A percentile compares a stretch with the other conserved stretches of the same genome.
Conservation (phyloP, 371 early-diverging fungal species). For the Zopfochytrium polystomum region DNA sequence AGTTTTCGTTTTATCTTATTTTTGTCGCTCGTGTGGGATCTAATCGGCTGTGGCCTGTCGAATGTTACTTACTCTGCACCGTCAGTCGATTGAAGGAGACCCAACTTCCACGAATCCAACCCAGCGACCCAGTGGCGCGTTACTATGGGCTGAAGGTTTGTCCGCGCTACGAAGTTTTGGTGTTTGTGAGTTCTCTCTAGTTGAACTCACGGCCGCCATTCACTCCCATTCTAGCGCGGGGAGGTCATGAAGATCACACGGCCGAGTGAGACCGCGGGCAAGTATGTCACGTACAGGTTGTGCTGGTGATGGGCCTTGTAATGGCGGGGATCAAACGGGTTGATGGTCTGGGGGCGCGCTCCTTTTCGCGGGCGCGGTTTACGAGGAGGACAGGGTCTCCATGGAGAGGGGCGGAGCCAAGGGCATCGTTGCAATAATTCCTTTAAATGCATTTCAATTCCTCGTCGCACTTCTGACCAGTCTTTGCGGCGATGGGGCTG, state of each 20-base stretch:
- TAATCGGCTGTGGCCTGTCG: not conserved
- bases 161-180: slow-evolving; percentile 66
- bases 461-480: no score
- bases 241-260: slow-evolving; percentile 97
- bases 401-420: no score
- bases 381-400: no score
- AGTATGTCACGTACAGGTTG: slow-evolving; percentile 55
- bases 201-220: slow-evolving; percentile 84
- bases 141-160: slow-evolving; percentile 86
- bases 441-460: no score
- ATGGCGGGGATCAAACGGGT: no score
- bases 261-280: slow-evolving; percentile 96
- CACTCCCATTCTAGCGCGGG: slow-evolving; percentile 93
- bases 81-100: slow-evolving; percentile 87
- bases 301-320: no score
- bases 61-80: not conserved
- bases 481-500: no score
- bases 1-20: slow-evolving; percentile 6
- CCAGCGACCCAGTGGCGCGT: slow-evolving; percentile 91
- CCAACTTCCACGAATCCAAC: slow-evolving; percentile 94
- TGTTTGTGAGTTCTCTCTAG: slow-evolving; percentile 92
- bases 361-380: no score
- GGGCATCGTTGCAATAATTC: no score
- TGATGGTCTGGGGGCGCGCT: no score
- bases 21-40: not conserved